Percentiles rank a stretch among this genome's conserved stretches.
Evolutionary conservation across 352 stramenopile species (phyloP).

Genomic region (Globisporangium splendens): DNA sequence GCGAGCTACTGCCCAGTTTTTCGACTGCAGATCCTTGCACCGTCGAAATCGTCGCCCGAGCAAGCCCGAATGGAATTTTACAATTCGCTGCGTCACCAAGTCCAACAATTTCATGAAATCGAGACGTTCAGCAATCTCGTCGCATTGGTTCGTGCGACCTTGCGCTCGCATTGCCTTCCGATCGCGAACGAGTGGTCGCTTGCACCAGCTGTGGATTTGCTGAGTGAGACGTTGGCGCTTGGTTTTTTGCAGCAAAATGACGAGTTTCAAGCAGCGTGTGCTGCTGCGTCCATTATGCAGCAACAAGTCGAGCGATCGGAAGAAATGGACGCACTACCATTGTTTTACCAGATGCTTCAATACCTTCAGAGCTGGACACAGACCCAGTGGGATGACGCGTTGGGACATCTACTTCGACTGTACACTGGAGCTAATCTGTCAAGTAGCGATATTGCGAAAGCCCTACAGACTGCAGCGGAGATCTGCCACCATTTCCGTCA

Average conservation of each 20-base stretch:
- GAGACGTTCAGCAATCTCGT: conserved; percentile 27
- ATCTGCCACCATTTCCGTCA: not conserved
- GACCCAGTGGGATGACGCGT: conserved; percentile 2
- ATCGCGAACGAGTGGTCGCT: conserved; percentile 16
- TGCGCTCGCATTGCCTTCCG: conserved; percentile 15
- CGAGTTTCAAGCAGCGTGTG: not conserved
- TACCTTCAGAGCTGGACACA: not conserved
- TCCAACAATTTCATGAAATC: conserved; percentile 16
- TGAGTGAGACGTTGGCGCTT: conserved; percentile 27
- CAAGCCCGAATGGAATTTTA: conserved; percentile 22
- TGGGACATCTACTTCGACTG: not conserved
- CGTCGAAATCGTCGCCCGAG: not conserved
- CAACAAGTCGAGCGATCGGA: not conserved
- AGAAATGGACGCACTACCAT: not conserved
- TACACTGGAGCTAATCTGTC: not conserved
- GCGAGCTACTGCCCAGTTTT: conserved; percentile 22
- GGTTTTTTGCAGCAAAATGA: conserved; percentile 18
- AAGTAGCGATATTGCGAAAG: not conserved
- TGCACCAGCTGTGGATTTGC: conserved; percentile 24
- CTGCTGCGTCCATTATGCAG: not conserved
- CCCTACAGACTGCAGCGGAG: not conserved
- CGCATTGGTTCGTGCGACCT: conserved; percentile 24
- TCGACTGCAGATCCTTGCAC: conserved; percentile 21
- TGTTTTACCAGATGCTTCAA: conserved; percentile 8
- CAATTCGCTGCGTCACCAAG: conserved; percentile 9